phyloP scores from a whole-genome alignment of 495 filamentous ascomycete species.

The Aspergillus mulundensis region DNA sequence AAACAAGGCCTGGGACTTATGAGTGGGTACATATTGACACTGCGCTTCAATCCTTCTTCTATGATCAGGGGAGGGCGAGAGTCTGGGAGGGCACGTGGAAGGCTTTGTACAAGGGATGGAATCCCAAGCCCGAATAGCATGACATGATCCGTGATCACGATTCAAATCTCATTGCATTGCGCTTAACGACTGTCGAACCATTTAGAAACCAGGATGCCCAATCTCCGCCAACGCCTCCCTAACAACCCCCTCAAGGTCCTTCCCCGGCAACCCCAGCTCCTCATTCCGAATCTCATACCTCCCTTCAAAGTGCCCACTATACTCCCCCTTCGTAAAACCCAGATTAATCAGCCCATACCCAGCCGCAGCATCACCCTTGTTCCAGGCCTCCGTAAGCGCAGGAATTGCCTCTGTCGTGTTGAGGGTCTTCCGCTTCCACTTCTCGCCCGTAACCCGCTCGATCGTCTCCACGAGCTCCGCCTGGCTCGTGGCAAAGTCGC shows the following conservation, averaged over 20 bases:
- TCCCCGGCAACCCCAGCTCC: conserved; percentile 4
- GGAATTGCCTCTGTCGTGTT: conserved; percentile 1
- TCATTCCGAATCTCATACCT: background rate
- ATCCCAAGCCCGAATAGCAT: too few species aligned
- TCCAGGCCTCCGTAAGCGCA: background rate
- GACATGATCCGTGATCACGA: too few species aligned
- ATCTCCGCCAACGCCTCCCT: conserved; percentile 8
- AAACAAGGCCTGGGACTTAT: too few species aligned
- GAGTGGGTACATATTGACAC: too few species aligned
- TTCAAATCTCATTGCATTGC: too few species aligned
- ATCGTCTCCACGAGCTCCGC: conserved; percentile 8
- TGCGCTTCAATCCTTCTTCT: too few species aligned
- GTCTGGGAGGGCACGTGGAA: too few species aligned
- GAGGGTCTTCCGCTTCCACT: conserved; percentile 6
- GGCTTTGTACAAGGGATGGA: too few species aligned
- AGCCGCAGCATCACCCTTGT: background rate
- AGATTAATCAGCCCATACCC: conserved; percentile 13
- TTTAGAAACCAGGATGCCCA: conserved; percentile 11
- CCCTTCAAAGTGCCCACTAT: conserved; percentile 10
- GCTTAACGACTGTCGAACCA: too few species aligned
- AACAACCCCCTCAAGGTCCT: conserved; percentile 1
- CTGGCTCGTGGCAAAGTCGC: conserved; percentile 11
- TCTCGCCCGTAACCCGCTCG: conserved; percentile 7
- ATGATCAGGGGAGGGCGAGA: too few species aligned
- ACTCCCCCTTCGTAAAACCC: conserved; percentile 9